These are phyloP conservation scores for Chrysosporium keratinophilum DNA, from an alignment of 2,329 filamentous ascomycete genomes.

Conservation along the genomic window DNA sequence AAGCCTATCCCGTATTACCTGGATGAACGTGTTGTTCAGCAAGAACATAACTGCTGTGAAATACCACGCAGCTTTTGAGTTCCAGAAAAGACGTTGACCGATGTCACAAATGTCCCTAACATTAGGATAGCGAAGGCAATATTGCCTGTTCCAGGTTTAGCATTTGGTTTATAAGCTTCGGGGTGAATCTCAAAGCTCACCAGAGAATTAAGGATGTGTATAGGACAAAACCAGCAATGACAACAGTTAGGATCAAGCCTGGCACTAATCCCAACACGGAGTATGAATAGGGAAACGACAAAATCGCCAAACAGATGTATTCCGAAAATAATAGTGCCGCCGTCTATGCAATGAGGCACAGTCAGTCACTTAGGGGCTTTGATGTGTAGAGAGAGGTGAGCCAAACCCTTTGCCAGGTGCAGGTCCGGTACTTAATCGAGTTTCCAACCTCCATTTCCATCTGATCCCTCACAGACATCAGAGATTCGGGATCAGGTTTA, in stretches of 20 bases:
- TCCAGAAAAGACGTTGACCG: conserved; percentile 90
- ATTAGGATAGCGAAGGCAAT: conserved; percentile 82
- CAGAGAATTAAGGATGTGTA: conserved; percentile 66
- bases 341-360: conserved; percentile 41
- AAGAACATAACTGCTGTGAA: conserved; percentile 75
- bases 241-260: conserved; percentile 69
- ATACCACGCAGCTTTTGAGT: conserved; percentile 60
- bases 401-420: conserved; percentile 76
- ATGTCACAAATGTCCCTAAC: conserved; percentile 89
- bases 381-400: neutral
- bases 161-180: conserved; percentile 19
- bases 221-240: conserved; percentile 66
- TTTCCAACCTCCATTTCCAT: conserved; percentile 65
- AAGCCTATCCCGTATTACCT: conserved; percentile 37
- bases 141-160: conserved; percentile 54
- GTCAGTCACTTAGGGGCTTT: neutral
- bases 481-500: neutral
- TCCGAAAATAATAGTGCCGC: conserved; percentile 84
- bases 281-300: conserved; percentile 94
- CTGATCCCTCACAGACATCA: conserved; percentile 47
- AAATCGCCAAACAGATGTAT: conserved; percentile 86
- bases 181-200: conserved; percentile 30
- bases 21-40: conserved; percentile 87
- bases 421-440: conserved; percentile 83
- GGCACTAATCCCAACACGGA: conserved; percentile 77